phyloP scores from a whole-genome alignment of 352 stramenopile species.

The Globisporangium takayamanum region DNA sequence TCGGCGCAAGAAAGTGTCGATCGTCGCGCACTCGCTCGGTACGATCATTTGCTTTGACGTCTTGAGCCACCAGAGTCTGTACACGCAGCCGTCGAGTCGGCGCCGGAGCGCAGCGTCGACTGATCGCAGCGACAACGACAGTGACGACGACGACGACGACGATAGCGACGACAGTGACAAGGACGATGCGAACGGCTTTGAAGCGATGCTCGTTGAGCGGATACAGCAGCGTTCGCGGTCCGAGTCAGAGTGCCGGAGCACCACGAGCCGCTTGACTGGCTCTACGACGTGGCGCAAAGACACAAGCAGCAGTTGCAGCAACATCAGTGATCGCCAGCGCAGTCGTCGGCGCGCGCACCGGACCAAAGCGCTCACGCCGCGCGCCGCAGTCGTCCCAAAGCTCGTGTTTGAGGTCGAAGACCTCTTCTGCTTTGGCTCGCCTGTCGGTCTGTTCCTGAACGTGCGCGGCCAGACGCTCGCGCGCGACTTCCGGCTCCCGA shows the following conservation, averaged over 20 bases:
- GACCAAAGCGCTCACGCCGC: slow-evolving; percentile 4
- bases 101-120: neutral
- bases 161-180: slow-evolving; percentile 12
- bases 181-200: slow-evolving; percentile 23
- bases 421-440: slow-evolving; percentile 88
- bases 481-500: slow-evolving; percentile 64
- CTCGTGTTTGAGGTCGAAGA: slow-evolving; percentile 80
- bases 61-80: slow-evolving; percentile 60
- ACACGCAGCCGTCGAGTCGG: slow-evolving; percentile 23
- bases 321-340: neutral
- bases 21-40: slow-evolving; percentile 85
- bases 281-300: slow-evolving; percentile 8
- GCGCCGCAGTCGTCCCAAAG: slow-evolving; percentile 35
- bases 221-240: slow-evolving; percentile 36
- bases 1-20: slow-evolving; percentile 72
- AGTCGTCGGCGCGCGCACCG: slow-evolving; percentile 1
- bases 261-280: slow-evolving; percentile 2
- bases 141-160: slow-evolving; percentile 11
- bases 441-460: slow-evolving; percentile 89
- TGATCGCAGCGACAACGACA: slow-evolving; percentile 12
- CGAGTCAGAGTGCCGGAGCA: slow-evolving; percentile 24
- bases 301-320: neutral
- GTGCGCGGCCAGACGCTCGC: slow-evolving; percentile 82
- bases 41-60: slow-evolving; percentile 93
- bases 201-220: slow-evolving; percentile 18